Base-by-base conservation (phyloP, 495 filamentous ascomycete genomes). In the Pyronema domesticum region DNA sequence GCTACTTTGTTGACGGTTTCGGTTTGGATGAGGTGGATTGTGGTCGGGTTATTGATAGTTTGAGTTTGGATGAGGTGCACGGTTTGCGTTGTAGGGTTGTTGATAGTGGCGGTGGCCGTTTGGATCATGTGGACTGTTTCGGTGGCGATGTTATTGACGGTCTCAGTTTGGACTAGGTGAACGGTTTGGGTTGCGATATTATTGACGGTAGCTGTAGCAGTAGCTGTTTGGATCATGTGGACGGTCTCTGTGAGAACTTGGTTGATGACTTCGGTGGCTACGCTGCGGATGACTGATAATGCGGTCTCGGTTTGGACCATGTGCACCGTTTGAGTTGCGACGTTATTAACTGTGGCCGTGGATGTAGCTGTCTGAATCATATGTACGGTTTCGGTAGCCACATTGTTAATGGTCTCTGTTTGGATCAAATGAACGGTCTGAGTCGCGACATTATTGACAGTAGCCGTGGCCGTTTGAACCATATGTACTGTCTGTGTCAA, bases 61-160 rank as follows among this genome's bases (percentile, higher is more conserved):
- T 63, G 48, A 19, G 61, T 63, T 39, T 62, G 43, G 30, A 60
- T 46, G 0, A 45, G 60, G 23, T 59, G 45, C 0, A 59, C 53
- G 13, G 47, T n/a, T 15, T 58, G 36, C 40, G 57, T 63, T 17
- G 45, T 55, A 0, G 51, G n/a, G 30, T 18, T 51, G 48, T 51
- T 10, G 4, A 51, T 33, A 13, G 19, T 51, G 17, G 17, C 19
- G 1, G 47, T 56, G 8, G 17, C n/a, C 6, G 46, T 56, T 35
- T 51, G 46, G 23, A 56, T 51, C 33, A 40, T 56, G 15, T 51
- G 14, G 30, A 56, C 37, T 9, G 57, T 59, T 10, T 59, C 56
- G 7, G 42, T 57, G 1, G 54, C 44, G 6, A 57, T 3, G 9
- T 17, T 59, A 11, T 53, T 45, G 6, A 59, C 11, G n/a, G 48